Percentiles rank a stretch among this genome's conserved stretches.
Evolutionary conservation across 2,329 filamentous ascomycete genomes (phyloP).

Genomic region (Verticillium zaregamsianum): DNA sequence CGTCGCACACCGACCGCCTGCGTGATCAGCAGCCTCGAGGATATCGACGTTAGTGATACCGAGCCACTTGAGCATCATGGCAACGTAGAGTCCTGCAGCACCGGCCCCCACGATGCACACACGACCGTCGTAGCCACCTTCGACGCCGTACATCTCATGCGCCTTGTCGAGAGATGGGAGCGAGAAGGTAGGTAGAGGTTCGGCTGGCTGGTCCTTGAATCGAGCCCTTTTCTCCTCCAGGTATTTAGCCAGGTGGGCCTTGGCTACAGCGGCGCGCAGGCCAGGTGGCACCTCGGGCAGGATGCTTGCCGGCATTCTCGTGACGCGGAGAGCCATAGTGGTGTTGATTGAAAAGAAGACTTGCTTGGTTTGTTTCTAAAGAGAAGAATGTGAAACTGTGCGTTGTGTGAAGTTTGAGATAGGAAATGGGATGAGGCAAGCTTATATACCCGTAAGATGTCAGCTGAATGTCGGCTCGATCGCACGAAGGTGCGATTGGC

Average conservation of each 20-base stretch:
- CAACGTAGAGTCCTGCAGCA: slow-evolving; percentile 28
- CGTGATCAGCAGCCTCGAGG: slow-evolving; percentile 22
- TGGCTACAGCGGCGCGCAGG: background rate
- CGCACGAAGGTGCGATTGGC: no score
- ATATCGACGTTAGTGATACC: slow-evolving; percentile 24
- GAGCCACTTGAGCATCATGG: slow-evolving; percentile 24
- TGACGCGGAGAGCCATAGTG: background rate
- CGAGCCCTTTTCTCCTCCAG: background rate
- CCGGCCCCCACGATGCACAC: slow-evolving; percentile 32
- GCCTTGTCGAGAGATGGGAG: background rate
- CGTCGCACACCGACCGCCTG: slow-evolving; percentile 30
- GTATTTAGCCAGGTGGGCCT: background rate
- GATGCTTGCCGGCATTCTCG: background rate
- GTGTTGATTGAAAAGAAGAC: background rate
- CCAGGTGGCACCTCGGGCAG: background rate
- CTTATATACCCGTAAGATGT: background rate
- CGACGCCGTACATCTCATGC: background rate
- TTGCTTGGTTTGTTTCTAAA: no score
- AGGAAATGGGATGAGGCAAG: background rate
- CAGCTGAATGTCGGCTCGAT: no score
- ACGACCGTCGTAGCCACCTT: background rate
- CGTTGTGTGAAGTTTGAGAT: background rate
- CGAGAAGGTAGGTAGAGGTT: background rate
- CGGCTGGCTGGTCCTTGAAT: background rate
- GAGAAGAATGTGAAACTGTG: no score